phyloP scores from a whole-genome alignment of 768 basidiomycete genomes.

The Rhodosporidiobolus sp. region DNA sequence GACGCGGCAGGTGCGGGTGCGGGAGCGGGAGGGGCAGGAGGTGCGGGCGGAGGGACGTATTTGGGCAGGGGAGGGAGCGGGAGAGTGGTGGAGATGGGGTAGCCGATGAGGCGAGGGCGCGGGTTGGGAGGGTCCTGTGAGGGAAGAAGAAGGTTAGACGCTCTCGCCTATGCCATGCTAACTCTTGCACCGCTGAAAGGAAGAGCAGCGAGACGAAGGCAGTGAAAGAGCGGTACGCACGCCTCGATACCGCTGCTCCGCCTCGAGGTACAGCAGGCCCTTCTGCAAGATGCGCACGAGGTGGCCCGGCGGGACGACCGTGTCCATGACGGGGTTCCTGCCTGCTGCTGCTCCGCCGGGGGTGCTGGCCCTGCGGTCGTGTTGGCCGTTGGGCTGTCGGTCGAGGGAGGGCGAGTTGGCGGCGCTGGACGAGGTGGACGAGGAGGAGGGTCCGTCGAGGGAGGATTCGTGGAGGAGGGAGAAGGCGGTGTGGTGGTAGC shows the following conservation, averaged over 20 bases:
- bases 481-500: slow-evolving; percentile 40
- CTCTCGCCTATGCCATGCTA: too few relatives aligned
- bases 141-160: background rate
- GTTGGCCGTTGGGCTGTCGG: background rate
- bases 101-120: slow-evolving; percentile 31
- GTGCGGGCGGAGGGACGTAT: slow-evolving; percentile 24
- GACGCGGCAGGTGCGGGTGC: background rate
- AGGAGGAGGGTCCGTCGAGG: slow-evolving; percentile 20
- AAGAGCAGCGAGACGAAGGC: background rate
- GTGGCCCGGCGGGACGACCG: slow-evolving; percentile 40
- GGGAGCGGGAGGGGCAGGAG: slow-evolving; percentile 23
- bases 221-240: slow-evolving; percentile 1
- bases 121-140: slow-evolving; percentile 8
- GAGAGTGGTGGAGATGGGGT: slow-evolving; percentile 29
- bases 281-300: slow-evolving; percentile 43
- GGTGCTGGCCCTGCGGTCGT: too few relatives aligned
- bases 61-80: slow-evolving; percentile 42
- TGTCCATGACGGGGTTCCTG: slow-evolving; percentile 19
- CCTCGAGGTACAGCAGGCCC: slow-evolving; percentile 43
- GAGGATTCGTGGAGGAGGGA: slow-evolving; percentile 37
- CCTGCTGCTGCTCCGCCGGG: too few relatives aligned
- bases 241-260: slow-evolving; percentile 39
- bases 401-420: background rate
- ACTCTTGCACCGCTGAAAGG: background rate
- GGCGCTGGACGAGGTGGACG: background rate